Evolutionary conservation across 2,329 filamentous ascomycete species (phyloP), one percentile per base, ranked within the genome.

Genomic region (Orbilia quercus): DNA sequence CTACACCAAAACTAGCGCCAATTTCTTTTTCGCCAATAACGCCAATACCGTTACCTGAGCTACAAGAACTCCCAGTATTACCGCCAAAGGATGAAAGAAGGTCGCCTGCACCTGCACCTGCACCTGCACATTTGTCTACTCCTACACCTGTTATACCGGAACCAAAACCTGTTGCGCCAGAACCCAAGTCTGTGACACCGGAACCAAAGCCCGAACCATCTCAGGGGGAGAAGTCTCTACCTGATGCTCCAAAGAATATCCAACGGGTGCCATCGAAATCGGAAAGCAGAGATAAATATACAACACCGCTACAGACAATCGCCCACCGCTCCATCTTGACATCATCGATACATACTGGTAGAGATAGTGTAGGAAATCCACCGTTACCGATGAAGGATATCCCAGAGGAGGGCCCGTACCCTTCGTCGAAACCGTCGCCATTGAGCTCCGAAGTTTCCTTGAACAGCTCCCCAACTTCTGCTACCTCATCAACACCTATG

Each of bases 321-420:
- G 67, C 67, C 25, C 67, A 72, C 50, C 62, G 67, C 1, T 72
- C 67, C 9, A 72, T 72, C 16, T 38, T 72, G 40, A 47, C 59
- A 16, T 65, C 67, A 20, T 34, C 66, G 11, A 54, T 58, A 40
- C 16, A 23, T n/a, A 64, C 44, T 18, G 67, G 67, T n/a, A 54
- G 67, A 42, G 53, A 72, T 48, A 72, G 67, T 20, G 53, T 54
- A 11, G 59, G 53, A 36, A n/a, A 44, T 25, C 67, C 67, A n/a
- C 22, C 53, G 18, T 50, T 72, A 34, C 67, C 67, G 5, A 72
- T 72, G 67, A 72, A 72, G 20, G 67, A 72, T 40, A 72, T 72
- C 18, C 67, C 67, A 50, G 67, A 72, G 16, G 67, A 72, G 55
- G 67, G 67, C 34, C 67, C 67, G 2, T 72, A 72, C 28, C 67